phyloP scores from a whole-genome alignment of 352 stramenopile genomes.

The Phytophthora sp. region DNA sequence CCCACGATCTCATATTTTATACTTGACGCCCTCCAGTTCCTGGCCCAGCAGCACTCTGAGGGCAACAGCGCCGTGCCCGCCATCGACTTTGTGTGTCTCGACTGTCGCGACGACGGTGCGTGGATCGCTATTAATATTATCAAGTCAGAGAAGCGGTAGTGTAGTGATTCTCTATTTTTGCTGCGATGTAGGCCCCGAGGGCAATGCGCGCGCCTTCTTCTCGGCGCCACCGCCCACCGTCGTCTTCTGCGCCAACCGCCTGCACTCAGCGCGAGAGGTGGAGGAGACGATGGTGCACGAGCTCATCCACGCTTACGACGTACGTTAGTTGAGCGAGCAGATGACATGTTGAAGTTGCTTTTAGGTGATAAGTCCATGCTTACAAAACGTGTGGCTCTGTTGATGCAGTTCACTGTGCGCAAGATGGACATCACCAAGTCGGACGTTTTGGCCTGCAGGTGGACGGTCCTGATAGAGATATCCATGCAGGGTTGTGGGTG shows the following conservation, averaged over 20 bases:
- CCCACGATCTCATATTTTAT: conserved; percentile 1
- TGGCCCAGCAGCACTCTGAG: conserved; percentile 47
- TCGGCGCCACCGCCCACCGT: conserved; percentile 80
- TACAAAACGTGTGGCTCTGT: neutral
- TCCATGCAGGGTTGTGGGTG: neutral
- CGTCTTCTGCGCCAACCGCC: conserved; percentile 83
- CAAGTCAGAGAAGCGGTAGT: neutral
- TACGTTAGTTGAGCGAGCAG: conserved; percentile 34
- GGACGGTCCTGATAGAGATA: neutral
- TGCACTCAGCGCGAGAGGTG: conserved; percentile 74
- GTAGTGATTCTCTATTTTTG: neutral
- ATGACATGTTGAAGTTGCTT: conserved; percentile 24
- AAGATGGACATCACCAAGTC: conserved; percentile 89
- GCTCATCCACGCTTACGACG: conserved; percentile 87
- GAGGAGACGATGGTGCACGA: conserved; percentile 88
- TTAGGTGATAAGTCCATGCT: conserved; percentile 2
- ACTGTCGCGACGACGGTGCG: conserved; percentile 74
- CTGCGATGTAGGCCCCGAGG: conserved; percentile 61
- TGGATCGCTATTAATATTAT: neutral
- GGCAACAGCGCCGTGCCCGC: conserved; percentile 26
- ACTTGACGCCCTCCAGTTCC: conserved; percentile 51
- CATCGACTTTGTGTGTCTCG: conserved; percentile 82
- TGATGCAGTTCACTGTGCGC: conserved; percentile 80
- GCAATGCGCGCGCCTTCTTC: conserved; percentile 82
- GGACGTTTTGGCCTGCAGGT: conserved; percentile 80